These are phyloP conservation scores for Aciculosporium take DNA, from an alignment of 2,329 filamentous ascomycete genomes.

Conservation along the genomic window DNA sequence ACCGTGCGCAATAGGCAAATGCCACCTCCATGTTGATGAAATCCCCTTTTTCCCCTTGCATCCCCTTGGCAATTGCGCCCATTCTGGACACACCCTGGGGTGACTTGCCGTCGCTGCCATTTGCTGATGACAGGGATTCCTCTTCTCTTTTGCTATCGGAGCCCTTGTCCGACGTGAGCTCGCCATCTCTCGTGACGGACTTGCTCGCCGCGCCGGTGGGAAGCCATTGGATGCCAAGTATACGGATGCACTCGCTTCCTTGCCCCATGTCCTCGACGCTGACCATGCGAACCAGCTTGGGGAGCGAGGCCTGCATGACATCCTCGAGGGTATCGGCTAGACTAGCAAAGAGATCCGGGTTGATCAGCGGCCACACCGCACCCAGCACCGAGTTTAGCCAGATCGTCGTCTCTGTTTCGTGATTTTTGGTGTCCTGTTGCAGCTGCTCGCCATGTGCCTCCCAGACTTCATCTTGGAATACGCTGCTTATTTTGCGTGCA, in stretches of 20 bases:
- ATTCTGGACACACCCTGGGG: conserved; percentile 17
- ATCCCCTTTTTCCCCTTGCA: conserved; percentile 65
- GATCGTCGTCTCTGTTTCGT: conserved; percentile 47
- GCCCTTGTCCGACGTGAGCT: conserved; percentile 25
- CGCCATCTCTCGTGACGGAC: conserved; percentile 44
- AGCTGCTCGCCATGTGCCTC: conserved; percentile 44
- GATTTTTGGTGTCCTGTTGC: conserved; percentile 24
- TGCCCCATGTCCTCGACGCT: conserved; percentile 64
- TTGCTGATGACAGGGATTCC: background rate
- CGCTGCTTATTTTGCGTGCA: conserved; percentile 42
- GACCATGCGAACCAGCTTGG: conserved; percentile 57
- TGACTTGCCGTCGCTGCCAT: conserved; percentile 8
- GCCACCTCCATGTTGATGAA: conserved; percentile 66
- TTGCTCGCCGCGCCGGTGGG: conserved; percentile 54
- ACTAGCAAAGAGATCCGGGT: conserved; percentile 58
- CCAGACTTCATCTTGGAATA: conserved; percentile 59
- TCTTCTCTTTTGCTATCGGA: conserved; percentile 21
- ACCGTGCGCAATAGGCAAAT: conserved; percentile 55
- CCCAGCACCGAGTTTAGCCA: conserved; percentile 59
- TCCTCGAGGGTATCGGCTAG: conserved; percentile 60
- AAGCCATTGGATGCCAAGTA: conserved; percentile 58
- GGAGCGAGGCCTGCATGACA: conserved; percentile 65
- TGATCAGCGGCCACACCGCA: conserved; percentile 60
- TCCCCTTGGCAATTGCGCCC: conserved; percentile 34
- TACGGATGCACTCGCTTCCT: conserved; percentile 55